Evolutionary conservation across 495 filamentous ascomycete species (phyloP).

Genomic region (Penicillium soppii): DNA sequence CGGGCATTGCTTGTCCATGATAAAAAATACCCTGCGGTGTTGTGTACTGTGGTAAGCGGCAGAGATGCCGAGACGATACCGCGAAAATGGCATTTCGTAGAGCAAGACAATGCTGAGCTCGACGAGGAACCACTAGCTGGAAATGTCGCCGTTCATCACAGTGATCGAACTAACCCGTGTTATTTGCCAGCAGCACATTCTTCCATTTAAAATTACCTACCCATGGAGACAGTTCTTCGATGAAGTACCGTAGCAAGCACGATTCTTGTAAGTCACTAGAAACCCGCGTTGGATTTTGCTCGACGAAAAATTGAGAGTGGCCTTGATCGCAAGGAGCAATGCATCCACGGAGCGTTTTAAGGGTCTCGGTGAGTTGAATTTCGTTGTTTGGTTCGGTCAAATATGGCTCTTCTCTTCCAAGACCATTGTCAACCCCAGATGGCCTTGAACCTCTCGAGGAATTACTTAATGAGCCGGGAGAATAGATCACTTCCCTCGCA

Average conservation of each 20-base stretch:
- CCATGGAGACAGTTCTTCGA: constrained; percentile 31
- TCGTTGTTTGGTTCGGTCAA: neutral
- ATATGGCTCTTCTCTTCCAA: neutral
- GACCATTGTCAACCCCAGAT: neutral
- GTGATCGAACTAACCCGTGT: constrained; percentile 23
- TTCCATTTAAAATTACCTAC: constrained; percentile 5
- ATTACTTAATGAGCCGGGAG: neutral
- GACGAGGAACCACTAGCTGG: constrained; percentile 19
- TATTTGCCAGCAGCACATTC: neutral
- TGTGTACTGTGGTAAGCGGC: constrained; percentile 22
- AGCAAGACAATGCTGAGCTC: constrained; percentile 17
- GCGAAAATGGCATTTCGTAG: constrained; percentile 27
- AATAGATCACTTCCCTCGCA: neutral
- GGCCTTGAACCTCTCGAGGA: neutral
- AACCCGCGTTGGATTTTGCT: neutral
- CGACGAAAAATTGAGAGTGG: neutral
- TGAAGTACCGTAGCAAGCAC: constrained; percentile 26
- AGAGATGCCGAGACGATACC: constrained; percentile 21
- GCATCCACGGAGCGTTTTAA: neutral
- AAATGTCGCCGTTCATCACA: constrained; percentile 27
- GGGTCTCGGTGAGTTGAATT: neutral
- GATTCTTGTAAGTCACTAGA: constrained; percentile 16
- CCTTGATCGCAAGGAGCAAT: neutral
- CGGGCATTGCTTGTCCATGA: constrained; percentile 16
- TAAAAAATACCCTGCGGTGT: constrained; percentile 19